Evolutionary conservation across 2,329 filamentous ascomycete genomes (phyloP), one percentile per base, ranked within the genome.

Genomic region (Myriosclerotinia curreyana): DNA sequence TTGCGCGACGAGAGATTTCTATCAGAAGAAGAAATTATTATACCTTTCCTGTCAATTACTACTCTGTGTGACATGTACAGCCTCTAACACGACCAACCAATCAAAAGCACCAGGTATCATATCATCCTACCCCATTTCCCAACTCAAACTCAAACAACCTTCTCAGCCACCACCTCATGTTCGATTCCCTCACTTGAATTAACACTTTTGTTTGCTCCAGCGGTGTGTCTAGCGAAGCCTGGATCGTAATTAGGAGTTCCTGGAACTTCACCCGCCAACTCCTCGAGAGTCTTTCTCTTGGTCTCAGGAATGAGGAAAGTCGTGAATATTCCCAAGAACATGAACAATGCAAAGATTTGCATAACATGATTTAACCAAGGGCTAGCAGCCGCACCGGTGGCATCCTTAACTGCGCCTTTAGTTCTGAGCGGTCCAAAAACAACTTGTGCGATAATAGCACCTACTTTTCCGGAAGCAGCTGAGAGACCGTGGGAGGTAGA

Each of bases 281-380:
- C 83, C 72, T 92, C 90, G 49, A 94, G 79, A 0, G 89, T 91
- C 76, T 86, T 82, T 2, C 88, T 81, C 78, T 90, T 92, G 0
- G 88, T 92, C 77, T 92, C 90, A 0, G 89, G 89, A 36, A 93
- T 87, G 36, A 93, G 76, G 2, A 92, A 77, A 1, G 87, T 86
- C 1, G 85, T 85, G 55, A 90, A 76, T 62, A 84, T 81, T 55
- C 91, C 90, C 55, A 82, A 81, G 5, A 93, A 80, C 90, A 92
- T 93, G 79, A 93, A 92, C 12, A 91, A 79, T 0, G 88, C 88
- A 75, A 90, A 92, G 50, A 92, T 88, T 74, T 91, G 81, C 79
- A 94, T 87, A 55, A 94, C 83, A 64, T 89, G 86, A 74, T 90
- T 83, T 64, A 93, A 81, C 83, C 87, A 90, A 0, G 82, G 81